Evolutionary conservation across 192 early-diverging fungal genomes (phyloP).

Genomic region (Pecoramyces ruminantium): DNA sequence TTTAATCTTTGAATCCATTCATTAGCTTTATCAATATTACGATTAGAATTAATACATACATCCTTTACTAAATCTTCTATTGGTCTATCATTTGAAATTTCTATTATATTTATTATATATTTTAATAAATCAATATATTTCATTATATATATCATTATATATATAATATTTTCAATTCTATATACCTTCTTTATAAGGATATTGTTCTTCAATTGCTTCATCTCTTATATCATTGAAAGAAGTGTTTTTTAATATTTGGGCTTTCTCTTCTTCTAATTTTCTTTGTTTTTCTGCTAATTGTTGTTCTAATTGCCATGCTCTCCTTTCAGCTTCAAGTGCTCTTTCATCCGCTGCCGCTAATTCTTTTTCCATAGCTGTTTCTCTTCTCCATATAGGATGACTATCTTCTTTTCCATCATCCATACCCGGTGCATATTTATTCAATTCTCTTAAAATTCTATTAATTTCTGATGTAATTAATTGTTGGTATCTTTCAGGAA

Average conservation of each 20-base stretch:
- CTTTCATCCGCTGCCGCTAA: background rate
- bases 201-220: background rate
- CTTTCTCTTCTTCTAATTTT: background rate
- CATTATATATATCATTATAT: no score
- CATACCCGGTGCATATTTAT: constrained; percentile 18
- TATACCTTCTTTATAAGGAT: background rate
- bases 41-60: constrained; percentile 42
- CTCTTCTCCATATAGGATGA: background rate
- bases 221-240: background rate
- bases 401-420: background rate
- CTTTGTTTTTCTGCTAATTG: background rate
- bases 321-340: background rate
- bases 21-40: constrained; percentile 46
- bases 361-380: background rate
- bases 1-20: constrained; percentile 53
- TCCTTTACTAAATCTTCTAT: constrained; percentile 60
- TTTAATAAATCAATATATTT: no score
- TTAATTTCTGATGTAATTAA: constrained; percentile 70
- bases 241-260: background rate
- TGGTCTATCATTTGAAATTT: constrained; percentile 29
- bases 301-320: background rate
- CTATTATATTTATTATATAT: background rate
- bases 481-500: constrained; percentile 51
- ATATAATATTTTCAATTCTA: no score
- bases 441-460: constrained; percentile 58